phyloP scores from a whole-genome alignment of 768 basidiomycete species.

The Tulasnella calospora region DNA sequence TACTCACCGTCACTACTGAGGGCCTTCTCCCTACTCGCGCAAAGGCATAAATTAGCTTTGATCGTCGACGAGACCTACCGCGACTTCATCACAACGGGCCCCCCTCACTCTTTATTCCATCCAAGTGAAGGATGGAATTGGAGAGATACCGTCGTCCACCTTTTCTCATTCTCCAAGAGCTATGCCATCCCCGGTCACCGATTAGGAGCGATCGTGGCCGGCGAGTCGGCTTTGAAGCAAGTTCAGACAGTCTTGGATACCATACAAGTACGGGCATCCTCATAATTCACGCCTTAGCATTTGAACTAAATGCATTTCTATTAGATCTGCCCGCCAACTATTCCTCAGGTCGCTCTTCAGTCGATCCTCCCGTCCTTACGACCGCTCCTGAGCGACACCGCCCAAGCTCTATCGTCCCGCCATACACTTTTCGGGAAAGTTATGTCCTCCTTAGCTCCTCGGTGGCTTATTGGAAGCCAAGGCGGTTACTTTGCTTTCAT shows the following conservation, averaged over 20 bases:
- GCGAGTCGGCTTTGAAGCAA: conserved; percentile 49
- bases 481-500: conserved; percentile 82
- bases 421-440: conserved; percentile 50
- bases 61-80: conserved; percentile 88
- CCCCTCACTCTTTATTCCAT: conserved; percentile 58
- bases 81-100: conserved; percentile 56
- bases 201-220: conserved; percentile 65
- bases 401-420: conserved; percentile 48
- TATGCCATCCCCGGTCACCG: conserved; percentile 79
- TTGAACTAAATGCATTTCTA: conserved; percentile 12
- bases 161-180: conserved; percentile 78
- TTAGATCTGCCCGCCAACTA: conserved; percentile 65
- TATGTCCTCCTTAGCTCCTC: conserved; percentile 40
- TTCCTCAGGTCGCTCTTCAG: conserved; percentile 61
- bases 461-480: conserved; percentile 59
- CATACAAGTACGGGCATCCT: conserved; percentile 48
- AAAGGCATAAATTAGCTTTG: conserved; percentile 52
- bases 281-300: background rate
- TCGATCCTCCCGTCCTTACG: conserved; percentile 52
- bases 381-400: conserved; percentile 48
- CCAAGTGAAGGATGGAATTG: conserved; percentile 42
- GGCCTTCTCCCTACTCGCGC: conserved; percentile 58
- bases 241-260: conserved; percentile 66
- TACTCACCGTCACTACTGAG: conserved; percentile 56
- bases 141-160: conserved; percentile 58